Evolutionary conservation across 2,329 filamentous ascomycete genomes (phyloP), one percentile per base, ranked within the genome.

Genomic region (Talaromyces atroroseus): DNA sequence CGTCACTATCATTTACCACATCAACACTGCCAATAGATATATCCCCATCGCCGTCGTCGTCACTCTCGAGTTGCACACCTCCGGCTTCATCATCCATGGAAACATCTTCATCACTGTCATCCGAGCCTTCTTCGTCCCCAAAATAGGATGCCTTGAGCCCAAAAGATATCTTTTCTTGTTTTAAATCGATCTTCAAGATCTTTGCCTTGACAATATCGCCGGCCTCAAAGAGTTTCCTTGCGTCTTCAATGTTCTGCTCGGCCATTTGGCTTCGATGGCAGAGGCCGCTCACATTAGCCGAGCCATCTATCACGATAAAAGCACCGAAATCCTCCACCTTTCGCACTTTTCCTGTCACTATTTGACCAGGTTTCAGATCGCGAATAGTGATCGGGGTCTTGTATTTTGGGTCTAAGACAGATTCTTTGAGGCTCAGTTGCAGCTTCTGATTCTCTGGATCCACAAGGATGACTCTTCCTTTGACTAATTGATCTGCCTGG

Each of bases 281-380:
- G 10, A 99, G 81, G 60, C 94, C 94, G 64, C 92, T 95, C 60
- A 99, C 84, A 63, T 95, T 95, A 55, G 83, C 80, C 4, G 92
- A 95, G 59, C 88, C 85, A 70, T 96, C 90, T 20, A 99, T 78
- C 45, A 95, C 83, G 64, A 99, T 88, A 71, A 99, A 99, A 5
- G 92, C 92, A 62, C 94, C 94, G 69, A 92, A 99, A 32, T 96
- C 89, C 67, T 95, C 90, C 2, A 97, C 91, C 73, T 95, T 96
- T 65, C 92, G 87, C 56, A 99, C 84, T 68, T 90, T 95, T 49
- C 92, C 94, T 12, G 89, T 95, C 34, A 99, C 82, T 32, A 91
- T 77, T 71, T 95, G 89, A 6, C 91, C 92, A 60, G 82, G 77
- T 67, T 87, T 84, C 56, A 97, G 78, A 63, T 95, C 89, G n/a